These are phyloP conservation scores for Cryptococcus sp. DNA, from an alignment of 1,284 basidiomycete genomes.

Conservation along the genomic window DNA sequence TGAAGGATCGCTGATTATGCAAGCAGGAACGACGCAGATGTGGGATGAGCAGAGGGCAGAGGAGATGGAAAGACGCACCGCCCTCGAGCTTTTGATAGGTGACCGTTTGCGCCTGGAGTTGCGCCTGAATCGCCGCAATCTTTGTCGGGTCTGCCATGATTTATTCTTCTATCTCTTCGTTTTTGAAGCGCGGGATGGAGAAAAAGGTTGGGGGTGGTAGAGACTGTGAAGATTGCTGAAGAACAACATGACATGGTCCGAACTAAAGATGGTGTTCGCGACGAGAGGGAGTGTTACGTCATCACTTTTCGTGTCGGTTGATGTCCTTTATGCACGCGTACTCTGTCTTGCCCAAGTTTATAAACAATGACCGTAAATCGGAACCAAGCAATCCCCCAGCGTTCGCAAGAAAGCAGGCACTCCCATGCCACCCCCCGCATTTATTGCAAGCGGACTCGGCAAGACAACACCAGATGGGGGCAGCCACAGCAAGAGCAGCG, in stretches of 20 bases:
- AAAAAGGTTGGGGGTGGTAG: not conserved
- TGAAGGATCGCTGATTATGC: too few species aligned
- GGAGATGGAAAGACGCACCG: conserved; percentile 35
- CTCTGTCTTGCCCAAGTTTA: too few species aligned
- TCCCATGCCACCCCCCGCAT: too few species aligned
- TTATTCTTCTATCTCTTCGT: not conserved
- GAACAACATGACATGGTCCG: too few species aligned
- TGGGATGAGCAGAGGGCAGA: too few species aligned
- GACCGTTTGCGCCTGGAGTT: conserved; percentile 61
- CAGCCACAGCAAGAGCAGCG: not conserved
- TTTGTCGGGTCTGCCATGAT: conserved; percentile 32
- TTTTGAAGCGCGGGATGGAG: not conserved
- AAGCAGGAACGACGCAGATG: too few species aligned
- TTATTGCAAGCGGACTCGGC: too few species aligned
- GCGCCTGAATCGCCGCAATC: conserved; percentile 36
- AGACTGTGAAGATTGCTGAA: not conserved
- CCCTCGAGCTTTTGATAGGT: conserved; percentile 77
- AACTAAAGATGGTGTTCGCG: too few species aligned
- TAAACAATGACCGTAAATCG: too few species aligned
- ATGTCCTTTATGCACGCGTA: not conserved
- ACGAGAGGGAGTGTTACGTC: not conserved
- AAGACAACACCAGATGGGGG: too few species aligned
- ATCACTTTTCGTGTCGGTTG: conserved; percentile 1
- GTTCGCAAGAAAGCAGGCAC: too few species aligned
- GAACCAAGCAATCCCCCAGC: too few species aligned